Conservation (phyloP, 108 stramenopile species). For the Aurantiochytrium sp. region DNA sequence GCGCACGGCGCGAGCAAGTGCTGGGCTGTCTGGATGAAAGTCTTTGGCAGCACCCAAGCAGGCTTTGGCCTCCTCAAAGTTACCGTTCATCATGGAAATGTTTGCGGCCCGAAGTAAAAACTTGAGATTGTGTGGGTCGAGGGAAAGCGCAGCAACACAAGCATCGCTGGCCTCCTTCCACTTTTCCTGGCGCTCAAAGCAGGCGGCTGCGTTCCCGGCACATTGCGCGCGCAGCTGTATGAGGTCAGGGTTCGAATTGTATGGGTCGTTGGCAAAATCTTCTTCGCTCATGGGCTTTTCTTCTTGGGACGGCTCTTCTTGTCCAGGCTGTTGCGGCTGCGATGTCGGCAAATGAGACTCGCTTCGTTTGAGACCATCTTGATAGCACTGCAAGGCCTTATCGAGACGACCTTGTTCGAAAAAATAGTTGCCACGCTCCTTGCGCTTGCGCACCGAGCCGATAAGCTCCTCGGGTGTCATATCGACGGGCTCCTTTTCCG, state of each 20-base stretch:
- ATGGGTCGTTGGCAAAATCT: not conserved
- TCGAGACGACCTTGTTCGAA: not conserved
- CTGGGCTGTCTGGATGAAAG: not conserved
- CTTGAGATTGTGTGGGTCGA: conserved; percentile 6
- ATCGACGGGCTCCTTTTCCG: not conserved
- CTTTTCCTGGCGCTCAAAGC: not conserved
- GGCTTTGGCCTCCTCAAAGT: not conserved
- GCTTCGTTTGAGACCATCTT: not conserved
- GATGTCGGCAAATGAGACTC: not conserved
- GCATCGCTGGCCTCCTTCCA: conserved; percentile 5
- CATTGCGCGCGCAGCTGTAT: not conserved
- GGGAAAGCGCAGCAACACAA: not conserved
- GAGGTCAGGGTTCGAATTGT: conserved; percentile 1
- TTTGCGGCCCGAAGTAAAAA: not conserved
- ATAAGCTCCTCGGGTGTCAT: not conserved
- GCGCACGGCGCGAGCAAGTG: not conserved
- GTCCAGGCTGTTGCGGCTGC: not conserved
- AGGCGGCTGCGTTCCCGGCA: not conserved
- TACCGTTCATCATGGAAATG: not conserved
- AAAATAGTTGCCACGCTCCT: not conserved
- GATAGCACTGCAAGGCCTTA: conserved; percentile 6
- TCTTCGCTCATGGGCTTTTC: not conserved
- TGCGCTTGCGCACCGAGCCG: not conserved
- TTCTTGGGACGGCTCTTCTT: not conserved
- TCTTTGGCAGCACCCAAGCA: not conserved